Base-by-base conservation (phyloP, 2,329 filamentous ascomycete genomes). In the Lasiodiplodia gonubiensis region DNA sequence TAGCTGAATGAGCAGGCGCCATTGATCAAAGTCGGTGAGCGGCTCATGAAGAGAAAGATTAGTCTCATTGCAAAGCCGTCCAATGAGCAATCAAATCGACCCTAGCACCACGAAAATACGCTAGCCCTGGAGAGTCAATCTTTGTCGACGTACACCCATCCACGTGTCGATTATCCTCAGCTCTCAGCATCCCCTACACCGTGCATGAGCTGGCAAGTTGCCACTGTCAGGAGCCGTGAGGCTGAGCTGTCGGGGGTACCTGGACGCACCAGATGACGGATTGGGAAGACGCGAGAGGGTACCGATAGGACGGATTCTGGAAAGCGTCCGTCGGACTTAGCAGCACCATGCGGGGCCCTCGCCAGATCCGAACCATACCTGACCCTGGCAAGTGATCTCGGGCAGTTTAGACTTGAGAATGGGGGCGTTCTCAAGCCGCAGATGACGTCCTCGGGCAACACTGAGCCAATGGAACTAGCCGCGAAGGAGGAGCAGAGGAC, bases 21-120 rank as follows among this genome's bases (percentile, higher is more conserved):
- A 30, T 37, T 63, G 42, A 63, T 63, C 27, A 25, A 61, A 63
- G 59, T 63, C 59, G 59, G 59, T 63, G 59, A 35, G 59, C 7
- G n/a, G n/a, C 16, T 30, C 27, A 35, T 10, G 42, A 33, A 18
- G 11, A 63, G 11, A 14, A 51, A 51, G 27, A 51, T 63, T 63
- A 51, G 46, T 33, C 46, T 51, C 27, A 37, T 63, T 14, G 18
- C 25, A 8, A 21, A 37, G n/a, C 21, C 25, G n/a, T 37, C 59
- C 59, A 63, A 63, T 63, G 27, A 63, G 59, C 59, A 63, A 37
- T 23, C n/a, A 35, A 25, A 63, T 23, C 46, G 42, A 51, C 46
- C 59, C 59, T 51, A 51, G 59, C 27, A 51, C n/a, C 5, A 10
- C 46, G 49, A 27, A 63, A 37, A 4, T 21, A 16, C 59, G 59